phyloP scores from a whole-genome alignment of 2,329 filamentous ascomycete genomes.

The Fusarium neocosmosporiellum region DNA sequence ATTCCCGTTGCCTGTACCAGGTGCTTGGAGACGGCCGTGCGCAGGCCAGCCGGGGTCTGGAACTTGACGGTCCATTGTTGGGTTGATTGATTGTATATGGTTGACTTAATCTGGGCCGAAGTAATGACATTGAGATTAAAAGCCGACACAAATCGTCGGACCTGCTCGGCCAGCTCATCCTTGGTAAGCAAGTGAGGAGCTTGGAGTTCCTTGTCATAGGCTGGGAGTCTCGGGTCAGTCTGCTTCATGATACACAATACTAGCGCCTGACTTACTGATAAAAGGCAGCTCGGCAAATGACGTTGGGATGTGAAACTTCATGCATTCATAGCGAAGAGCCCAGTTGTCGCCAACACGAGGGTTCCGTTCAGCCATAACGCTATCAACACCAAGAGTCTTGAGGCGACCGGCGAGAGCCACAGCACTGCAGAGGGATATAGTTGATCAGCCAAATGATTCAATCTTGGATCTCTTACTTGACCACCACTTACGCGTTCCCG shows the following conservation, averaged over 20 bases:
- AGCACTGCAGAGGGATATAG: background rate
- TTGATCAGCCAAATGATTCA: background rate
- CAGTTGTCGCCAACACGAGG: conserved; percentile 25
- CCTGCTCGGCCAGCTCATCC: conserved; percentile 23
- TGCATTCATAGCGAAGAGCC: conserved; percentile 28
- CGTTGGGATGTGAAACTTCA: conserved; percentile 32
- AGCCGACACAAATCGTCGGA: background rate
- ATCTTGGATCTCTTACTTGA: background rate
- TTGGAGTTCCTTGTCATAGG: conserved; percentile 12
- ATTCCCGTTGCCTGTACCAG: conserved; percentile 29
- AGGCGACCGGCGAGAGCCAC: conserved; percentile 23
- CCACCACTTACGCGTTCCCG: conserved; percentile 19
- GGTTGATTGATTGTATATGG: conserved; percentile 2
- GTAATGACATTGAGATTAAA: conserved; percentile 28
- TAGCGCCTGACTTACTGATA: conserved; percentile 5
- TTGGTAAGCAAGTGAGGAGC: conserved; percentile 22
- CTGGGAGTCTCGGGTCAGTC: conserved; percentile 5
- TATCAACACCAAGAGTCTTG: conserved; percentile 25
- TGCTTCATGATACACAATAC: background rate
- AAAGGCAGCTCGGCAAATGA: conserved; percentile 28
- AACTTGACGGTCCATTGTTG: conserved; percentile 12
- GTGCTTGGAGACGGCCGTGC: background rate
- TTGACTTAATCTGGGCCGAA: conserved; percentile 8
- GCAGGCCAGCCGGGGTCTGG: background rate
- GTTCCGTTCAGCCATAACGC: conserved; percentile 26